Percentiles rank a stretch among this genome's conserved stretches.
Evolutionary conservation across 495 filamentous ascomycete species (phyloP).

Genomic region (Tuber umbilicatum): DNA sequence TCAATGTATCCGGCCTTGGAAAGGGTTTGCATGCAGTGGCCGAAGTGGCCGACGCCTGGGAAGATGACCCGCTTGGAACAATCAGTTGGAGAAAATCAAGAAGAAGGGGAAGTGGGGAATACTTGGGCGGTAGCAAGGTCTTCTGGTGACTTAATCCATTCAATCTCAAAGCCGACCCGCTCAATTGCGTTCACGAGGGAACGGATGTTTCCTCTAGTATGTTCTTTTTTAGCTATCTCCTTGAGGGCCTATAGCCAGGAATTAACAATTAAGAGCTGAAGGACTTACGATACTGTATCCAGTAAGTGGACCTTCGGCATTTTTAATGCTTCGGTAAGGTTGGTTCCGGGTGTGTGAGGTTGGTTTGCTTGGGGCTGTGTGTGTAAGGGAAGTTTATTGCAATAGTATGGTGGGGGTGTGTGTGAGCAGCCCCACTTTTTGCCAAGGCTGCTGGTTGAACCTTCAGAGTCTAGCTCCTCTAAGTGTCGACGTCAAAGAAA

Average conservation of each 20-base stretch:
- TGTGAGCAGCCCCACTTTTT: slow-evolving; percentile 24
- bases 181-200: slow-evolving; percentile 96
- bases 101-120: slow-evolving; percentile 30
- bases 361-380: neutral
- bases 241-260: neutral
- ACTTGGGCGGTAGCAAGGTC: slow-evolving; percentile 83
- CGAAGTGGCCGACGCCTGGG: slow-evolving; percentile 94
- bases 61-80: slow-evolving; percentile 59
- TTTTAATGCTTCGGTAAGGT: slow-evolving; percentile 15
- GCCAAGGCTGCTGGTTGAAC: slow-evolving; percentile 21
- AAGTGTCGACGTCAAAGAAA: neutral
- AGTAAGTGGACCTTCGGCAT: slow-evolving; percentile 93
- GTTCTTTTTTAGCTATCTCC: slow-evolving; percentile 19
- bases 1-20: slow-evolving; percentile 69
- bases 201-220: slow-evolving; percentile 69
- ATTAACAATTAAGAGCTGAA: neutral
- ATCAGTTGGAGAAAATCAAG: slow-evolving; percentile 6
- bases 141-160: slow-evolving; percentile 79
- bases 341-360: neutral
- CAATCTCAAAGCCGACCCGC: slow-evolving; percentile 81
- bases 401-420: slow-evolving; percentile 17
- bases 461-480: neutral
- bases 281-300: slow-evolving; percentile 49
- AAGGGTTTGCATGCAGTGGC: slow-evolving; percentile 84
- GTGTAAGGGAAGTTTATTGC: neutral